These are phyloP conservation scores for Penicillium sp. DNA, from an alignment of 2,329 filamentous ascomycete genomes.

Conservation along the genomic window DNA sequence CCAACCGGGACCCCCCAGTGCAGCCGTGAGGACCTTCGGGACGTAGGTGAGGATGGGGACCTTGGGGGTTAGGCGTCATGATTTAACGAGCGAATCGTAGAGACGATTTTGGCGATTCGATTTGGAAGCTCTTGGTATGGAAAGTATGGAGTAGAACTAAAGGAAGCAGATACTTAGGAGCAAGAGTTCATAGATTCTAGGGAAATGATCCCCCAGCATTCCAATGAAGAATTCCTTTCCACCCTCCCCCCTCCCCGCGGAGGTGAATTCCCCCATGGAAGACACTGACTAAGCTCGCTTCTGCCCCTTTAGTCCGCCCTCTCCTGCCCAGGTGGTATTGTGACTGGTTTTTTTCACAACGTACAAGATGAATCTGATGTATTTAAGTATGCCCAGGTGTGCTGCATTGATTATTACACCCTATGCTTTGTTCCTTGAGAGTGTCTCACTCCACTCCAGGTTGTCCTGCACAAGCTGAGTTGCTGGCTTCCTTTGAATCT, in stretches of 20 bases:
- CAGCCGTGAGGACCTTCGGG: constrained; percentile 19
- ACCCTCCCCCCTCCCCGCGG: background rate
- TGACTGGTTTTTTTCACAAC: background rate
- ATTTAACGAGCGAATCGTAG: constrained; percentile 16
- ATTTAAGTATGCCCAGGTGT: background rate
- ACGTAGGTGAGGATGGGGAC: constrained; percentile 26
- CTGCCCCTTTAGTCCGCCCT: constrained; percentile 8
- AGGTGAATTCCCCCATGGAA: background rate
- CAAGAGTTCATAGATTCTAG: background rate
- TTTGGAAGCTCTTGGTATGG: background rate
- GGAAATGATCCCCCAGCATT: constrained; percentile 5
- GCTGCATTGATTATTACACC: too few relatives aligned
- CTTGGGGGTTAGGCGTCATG: constrained; percentile 34
- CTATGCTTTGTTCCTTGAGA: too few relatives aligned
- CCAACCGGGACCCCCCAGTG: constrained; percentile 2
- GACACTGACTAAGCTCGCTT: constrained; percentile 3
- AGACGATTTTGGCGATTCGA: constrained; percentile 12
- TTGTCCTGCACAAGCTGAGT: background rate
- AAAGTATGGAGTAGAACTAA: background rate
- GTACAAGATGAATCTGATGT: background rate
- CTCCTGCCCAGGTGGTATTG: background rate
- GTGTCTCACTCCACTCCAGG: too few relatives aligned
- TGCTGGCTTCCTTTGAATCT: too few relatives aligned
- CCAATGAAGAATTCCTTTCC: constrained; percentile 5
- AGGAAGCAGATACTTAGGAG: background rate